Conservation (phyloP, 2,329 filamentous ascomycete species). For the Rosellinia necatrix region DNA sequence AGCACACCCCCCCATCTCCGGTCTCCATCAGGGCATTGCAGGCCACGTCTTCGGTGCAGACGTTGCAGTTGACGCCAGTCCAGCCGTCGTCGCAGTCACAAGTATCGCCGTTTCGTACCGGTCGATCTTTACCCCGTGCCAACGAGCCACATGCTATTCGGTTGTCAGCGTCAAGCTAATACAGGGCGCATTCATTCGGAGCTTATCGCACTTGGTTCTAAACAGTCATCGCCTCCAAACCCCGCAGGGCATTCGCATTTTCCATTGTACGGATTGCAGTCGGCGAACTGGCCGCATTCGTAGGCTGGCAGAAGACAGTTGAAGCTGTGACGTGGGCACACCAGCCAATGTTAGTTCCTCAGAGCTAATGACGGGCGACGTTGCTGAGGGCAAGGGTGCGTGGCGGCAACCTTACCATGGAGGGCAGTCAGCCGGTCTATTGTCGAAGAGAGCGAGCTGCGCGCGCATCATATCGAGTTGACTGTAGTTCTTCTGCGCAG, state of each 20-base stretch:
- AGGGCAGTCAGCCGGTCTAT: conserved; percentile 76
- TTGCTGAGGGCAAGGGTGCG: conserved; percentile 5
- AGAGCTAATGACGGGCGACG: not conserved
- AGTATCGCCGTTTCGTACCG: conserved; percentile 69
- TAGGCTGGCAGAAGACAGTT: conserved; percentile 96
- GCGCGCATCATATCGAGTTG: conserved; percentile 64
- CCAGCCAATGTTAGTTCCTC: conserved; percentile 28
- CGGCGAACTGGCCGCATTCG: conserved; percentile 85
- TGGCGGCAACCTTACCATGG: conserved; percentile 63
- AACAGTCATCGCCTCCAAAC: conserved; percentile 93
- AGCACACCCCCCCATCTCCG: conserved; percentile 83
- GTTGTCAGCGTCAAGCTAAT: conserved; percentile 21
- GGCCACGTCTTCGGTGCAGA: conserved; percentile 81
- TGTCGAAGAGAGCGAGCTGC: conserved; percentile 72
- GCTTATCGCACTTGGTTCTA: conserved; percentile 68
- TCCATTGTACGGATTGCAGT: conserved; percentile 87
- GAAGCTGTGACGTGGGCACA: conserved; percentile 65
- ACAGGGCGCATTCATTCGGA: not conserved
- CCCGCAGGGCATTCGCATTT: conserved; percentile 92
- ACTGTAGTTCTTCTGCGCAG: conserved; percentile 60
- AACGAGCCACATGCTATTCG: conserved; percentile 79
- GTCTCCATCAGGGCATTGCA: conserved; percentile 89
- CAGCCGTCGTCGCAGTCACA: conserved; percentile 94
- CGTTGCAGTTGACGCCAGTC: conserved; percentile 97
- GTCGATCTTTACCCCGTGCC: conserved; percentile 77